Base-by-base conservation (phyloP, 305 asterid genomes). In the Striga hermonthica region DNA sequence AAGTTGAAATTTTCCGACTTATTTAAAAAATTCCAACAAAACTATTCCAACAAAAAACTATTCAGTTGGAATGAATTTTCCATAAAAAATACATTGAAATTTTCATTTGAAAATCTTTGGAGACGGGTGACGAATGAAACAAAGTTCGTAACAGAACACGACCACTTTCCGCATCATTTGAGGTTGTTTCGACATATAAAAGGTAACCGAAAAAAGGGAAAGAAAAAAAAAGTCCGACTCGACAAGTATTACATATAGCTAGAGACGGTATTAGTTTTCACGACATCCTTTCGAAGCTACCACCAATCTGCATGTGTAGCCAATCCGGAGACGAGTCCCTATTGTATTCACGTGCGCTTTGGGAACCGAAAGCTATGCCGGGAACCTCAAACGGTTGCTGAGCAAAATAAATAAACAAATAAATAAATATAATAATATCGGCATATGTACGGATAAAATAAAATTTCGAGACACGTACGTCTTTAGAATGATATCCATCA, bases 271-370 rank as follows among this genome's bases (percentile, higher is more conserved):
- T 61, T 64, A 68, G 48, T 69, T 73, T 78, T 86, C 76, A 86
- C 14, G 88, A 74, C 59, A 84, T 60, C 71, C 93, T 68, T 72
- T 84, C 90, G 60, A 86, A 86, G 53, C 91, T 83, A 12, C 94
- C 83, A 9, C 98, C 98, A 56, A 83, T 79, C 84, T 91, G 96
- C 98, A 91, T 91, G 55, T 91, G 96, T 64, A 86, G 79, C 97
- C 95, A 91, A 60, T 88, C 96, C 44, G 94, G 87, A 14, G 93
- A 81, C 57, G 95, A 69, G 39, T 80, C 85, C 72, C 87, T 71
- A 3, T 48, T 79, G 57, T 80, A 86, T 60, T 88, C 95, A 71
- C 95, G 78, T 11, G 80, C 52, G 60, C 78, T 70, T 73, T 91
- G 95, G 62, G 98, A 72, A 37, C 74, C 90, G 73, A 81, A 88